Base-by-base conservation (phyloP, 805 yeast genomes). In the Lachancea fermentati region DNA sequence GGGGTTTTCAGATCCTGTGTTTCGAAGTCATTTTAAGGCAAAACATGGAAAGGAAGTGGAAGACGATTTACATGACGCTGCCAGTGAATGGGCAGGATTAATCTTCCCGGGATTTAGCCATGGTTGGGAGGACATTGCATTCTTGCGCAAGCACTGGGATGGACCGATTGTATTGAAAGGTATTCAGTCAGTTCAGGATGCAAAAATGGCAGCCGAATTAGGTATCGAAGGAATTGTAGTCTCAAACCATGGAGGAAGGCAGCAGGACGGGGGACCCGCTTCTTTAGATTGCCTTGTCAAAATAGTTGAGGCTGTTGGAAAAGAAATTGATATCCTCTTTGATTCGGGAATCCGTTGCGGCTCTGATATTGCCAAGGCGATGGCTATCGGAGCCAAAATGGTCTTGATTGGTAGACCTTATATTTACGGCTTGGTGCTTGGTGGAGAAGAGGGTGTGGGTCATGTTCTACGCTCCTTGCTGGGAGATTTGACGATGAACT, bases 1-100 rank as follows among this genome's bases (percentile, higher is more conserved):
- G 15, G 57, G 59, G 26, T 45, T 52, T 11, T 43, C 46, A n/a
- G 58, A 55, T 36, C 60, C 58, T 13, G 56, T 43, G 11, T 50
- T 54, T 19, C 45, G 47, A 14, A 32, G 31, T 15, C 42, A 40
- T n/a, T 54, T 50, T 42, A 38, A 38, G 14, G 36, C 40, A 11
- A 39, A 40, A 34, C 42, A 45, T 30, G 52, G 52, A 11, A 46
- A 37, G 15, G 37, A 32, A 33, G 19, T 38, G 14, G 42, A 38
- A 14, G 37, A 38, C 13, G 37, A 38, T 15, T 6, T 38, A 24
- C n/a, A 32, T 5, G 14, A 16, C 11, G 42, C 42, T 14, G 42
- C 42, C 6, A 26, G 25, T n/a, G 42, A 38, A 18, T 38, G 42
- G 42, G 30, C 37, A 5, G 19, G 33, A 4, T 32, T 17, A 9